Percentiles rank a stretch among this genome's conserved stretches.
Evolutionary conservation across 2,329 filamentous ascomycete species (phyloP).

Genomic region (Tothia fuscella): DNA sequence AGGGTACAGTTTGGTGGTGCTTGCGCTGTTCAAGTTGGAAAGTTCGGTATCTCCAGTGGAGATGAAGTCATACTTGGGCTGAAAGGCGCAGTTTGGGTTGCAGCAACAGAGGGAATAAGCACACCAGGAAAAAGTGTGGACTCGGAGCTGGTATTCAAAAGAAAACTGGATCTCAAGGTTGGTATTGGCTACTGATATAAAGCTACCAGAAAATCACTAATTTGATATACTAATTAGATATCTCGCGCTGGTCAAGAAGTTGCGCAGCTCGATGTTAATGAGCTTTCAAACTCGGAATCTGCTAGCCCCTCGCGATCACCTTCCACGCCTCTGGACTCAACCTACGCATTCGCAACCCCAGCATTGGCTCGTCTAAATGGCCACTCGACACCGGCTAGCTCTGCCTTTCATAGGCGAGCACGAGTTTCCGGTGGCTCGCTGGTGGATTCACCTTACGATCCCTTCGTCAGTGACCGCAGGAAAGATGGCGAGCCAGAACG

Average conservation of each 20-base stretch:
- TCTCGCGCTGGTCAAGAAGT: conserved; percentile 36
- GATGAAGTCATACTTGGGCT: conserved; percentile 62
- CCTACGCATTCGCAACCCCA: not conserved
- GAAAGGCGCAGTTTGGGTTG: conserved; percentile 54
- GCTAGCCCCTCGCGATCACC: conserved; percentile 11
- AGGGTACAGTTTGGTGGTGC: conserved; percentile 62
- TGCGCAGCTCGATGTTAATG: conserved; percentile 42
- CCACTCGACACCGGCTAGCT: conserved; percentile 1
- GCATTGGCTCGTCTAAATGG: conserved; percentile 3
- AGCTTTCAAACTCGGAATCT: not conserved
- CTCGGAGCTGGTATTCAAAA: conserved; percentile 42
- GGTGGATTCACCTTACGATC: conserved; percentile 52
- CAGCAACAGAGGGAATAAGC: conserved; percentile 37
- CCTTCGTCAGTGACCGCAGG: conserved; percentile 47
- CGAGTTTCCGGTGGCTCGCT: conserved; percentile 57
- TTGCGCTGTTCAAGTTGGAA: conserved; percentile 57
- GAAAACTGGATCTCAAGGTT: conserved; percentile 26
- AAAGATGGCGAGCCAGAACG: conserved; percentile 45
- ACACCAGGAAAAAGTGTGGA: conserved; percentile 46
- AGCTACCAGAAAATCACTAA: too few relatives aligned
- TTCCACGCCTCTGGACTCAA: conserved; percentile 12
- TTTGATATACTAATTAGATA: conserved; percentile 23
- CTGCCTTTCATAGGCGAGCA: conserved; percentile 41
- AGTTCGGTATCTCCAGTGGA: conserved; percentile 60
- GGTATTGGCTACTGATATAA: conserved; percentile 2